These are phyloP conservation scores for Fusarium chaquense DNA, from an alignment of 2,329 filamentous ascomycete genomes.

Conservation along the genomic window DNA sequence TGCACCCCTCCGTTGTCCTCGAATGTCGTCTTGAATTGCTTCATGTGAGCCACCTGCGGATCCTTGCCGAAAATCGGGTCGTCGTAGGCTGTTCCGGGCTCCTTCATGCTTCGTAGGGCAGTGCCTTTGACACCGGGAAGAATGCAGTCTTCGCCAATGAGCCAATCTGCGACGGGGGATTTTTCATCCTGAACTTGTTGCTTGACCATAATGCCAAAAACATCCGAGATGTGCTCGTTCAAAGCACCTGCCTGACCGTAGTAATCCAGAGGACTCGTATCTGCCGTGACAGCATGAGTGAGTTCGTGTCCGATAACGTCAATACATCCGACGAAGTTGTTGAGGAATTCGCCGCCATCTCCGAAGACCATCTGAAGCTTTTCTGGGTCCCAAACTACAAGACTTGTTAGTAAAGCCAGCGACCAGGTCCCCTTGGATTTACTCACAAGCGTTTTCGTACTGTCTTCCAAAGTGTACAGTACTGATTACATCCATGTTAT, in stretches of 20 bases:
- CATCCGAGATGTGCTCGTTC: constrained; percentile 68
- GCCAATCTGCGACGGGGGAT: constrained; percentile 63
- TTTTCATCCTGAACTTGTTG: constrained; percentile 62
- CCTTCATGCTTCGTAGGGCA: constrained; percentile 67
- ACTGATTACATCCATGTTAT: constrained; percentile 62
- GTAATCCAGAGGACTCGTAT: constrained; percentile 64
- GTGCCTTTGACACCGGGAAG: constrained; percentile 63
- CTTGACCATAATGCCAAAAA: constrained; percentile 69
- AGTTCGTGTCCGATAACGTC: constrained; percentile 70
- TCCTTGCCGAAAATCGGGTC: constrained; percentile 67
- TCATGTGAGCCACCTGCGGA: constrained; percentile 64
- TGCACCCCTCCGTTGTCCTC: constrained; percentile 68
- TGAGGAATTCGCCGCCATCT: constrained; percentile 64
- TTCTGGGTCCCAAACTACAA: constrained; percentile 63
- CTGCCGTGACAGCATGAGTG: constrained; percentile 66
- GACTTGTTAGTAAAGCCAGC: not conserved
- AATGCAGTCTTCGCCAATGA: constrained; percentile 66
- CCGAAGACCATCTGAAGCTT: constrained; percentile 67
- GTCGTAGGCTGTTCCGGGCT: constrained; percentile 64
- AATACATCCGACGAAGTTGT: constrained; percentile 63
- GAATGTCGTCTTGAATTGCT: constrained; percentile 54
- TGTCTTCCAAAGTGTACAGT: constrained; percentile 64
- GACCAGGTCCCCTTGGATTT: not conserved
- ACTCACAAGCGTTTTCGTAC: constrained; percentile 65
- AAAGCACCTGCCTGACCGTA: constrained; percentile 65